phyloP scores from a whole-genome alignment of 2,329 filamentous ascomycete species.

The Beauveria brongniartii region DNA sequence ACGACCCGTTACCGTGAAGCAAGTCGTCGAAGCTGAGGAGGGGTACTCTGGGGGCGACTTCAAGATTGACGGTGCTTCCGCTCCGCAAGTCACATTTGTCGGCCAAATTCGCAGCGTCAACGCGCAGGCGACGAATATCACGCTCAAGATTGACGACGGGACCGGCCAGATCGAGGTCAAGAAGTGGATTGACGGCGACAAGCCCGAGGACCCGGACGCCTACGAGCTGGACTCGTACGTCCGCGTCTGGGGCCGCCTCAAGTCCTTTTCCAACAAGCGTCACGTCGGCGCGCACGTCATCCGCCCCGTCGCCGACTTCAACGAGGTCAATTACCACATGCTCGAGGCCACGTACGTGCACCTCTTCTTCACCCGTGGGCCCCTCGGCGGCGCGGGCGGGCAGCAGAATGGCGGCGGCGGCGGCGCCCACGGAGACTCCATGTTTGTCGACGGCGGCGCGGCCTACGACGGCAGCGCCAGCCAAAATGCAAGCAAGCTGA shows the following conservation, averaged over 20 bases:
- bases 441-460: conserved; percentile 26
- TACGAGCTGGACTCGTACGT: conserved; percentile 72
- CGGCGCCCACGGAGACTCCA: conserved; percentile 28
- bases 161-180: conserved; percentile 89
- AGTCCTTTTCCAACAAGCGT: conserved; percentile 74
- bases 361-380: conserved; percentile 70
- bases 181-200: conserved; percentile 68
- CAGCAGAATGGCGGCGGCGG: conserved; percentile 8
- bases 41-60: conserved; percentile 66
- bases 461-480: conserved; percentile 28
- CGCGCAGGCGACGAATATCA: conserved; percentile 82
- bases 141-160: conserved; percentile 90
- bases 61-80: conserved; percentile 68
- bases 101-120: conserved; percentile 85
- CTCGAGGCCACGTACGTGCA: conserved; percentile 87
- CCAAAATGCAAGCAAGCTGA: conserved; percentile 26
- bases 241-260: conserved; percentile 77
- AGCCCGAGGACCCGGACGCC: conserved; percentile 39
- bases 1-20: conserved; percentile 91
- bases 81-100: conserved; percentile 70
- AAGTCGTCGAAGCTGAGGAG: conserved; percentile 76
- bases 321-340: conserved; percentile 89
- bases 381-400: conserved; percentile 37
- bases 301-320: conserved; percentile 71
- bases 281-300: conserved; percentile 76